Conservation (phyloP, 768 basidiomycete species). For the Termitomyces sp. region DNA sequence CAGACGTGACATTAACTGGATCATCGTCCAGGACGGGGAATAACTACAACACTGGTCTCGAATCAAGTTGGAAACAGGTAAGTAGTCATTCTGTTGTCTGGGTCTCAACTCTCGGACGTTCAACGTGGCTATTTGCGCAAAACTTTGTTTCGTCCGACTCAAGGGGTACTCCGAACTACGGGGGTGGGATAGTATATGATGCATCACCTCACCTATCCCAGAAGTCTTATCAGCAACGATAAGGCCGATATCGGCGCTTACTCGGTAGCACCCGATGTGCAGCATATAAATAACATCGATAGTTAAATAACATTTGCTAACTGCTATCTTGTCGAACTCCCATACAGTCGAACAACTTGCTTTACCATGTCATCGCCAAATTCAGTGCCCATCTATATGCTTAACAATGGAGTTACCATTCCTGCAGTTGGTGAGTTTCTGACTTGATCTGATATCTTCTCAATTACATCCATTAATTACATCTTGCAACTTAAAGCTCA, state of each 20-base stretch:
- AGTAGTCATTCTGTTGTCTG: too few relatives aligned
- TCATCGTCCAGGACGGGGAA: too few relatives aligned
- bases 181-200: neutral
- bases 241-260: neutral
- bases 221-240: neutral
- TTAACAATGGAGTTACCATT: slow-evolving; percentile 33
- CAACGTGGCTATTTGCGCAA: too few relatives aligned
- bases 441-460: neutral
- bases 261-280: neutral
- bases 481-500: slow-evolving; percentile 24
- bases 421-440: slow-evolving; percentile 30
- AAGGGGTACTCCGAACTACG: too few relatives aligned
- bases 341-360: neutral
- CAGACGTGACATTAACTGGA: too few relatives aligned
- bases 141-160: too few relatives aligned
- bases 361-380: neutral
- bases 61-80: too few relatives aligned
- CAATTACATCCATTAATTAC: neutral
- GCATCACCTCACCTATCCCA: neutral
- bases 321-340: neutral
- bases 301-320: neutral
- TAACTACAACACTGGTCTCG: too few relatives aligned
- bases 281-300: neutral
- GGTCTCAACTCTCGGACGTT: too few relatives aligned
- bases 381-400: slow-evolving; percentile 9